Base-by-base conservation (phyloP, 2,329 filamentous ascomycete genomes). In the Harringtonia lauricola region DNA sequence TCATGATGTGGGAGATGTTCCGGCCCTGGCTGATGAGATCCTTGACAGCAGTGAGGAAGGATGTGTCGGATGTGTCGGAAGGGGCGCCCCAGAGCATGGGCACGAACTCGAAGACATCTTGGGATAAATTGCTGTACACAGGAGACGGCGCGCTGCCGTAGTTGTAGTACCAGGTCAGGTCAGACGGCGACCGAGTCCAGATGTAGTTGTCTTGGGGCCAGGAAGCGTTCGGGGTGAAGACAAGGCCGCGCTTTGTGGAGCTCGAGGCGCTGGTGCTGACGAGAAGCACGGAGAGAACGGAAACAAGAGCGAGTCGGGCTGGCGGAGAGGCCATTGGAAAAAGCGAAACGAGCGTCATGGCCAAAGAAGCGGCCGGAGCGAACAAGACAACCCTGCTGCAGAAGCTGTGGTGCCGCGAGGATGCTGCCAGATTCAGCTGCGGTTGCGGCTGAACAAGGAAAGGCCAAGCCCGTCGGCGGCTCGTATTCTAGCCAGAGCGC, bases 111-210 rank as follows among this genome's bases (percentile, higher is more conserved):
- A 90, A 76, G 14, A 69, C 60, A 14, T 66, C 63, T 52, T 80
- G 73, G 0, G 69, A 53, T 26, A 68, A 54, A 40, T 67, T 59
- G 34, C 59, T 51, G 56, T 71, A 81, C 35, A 64, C 64, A 0
- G 68, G 49, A 0, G 79, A 75, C 1, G 84, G 83, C 4, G 60
- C 57, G 18, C 67, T 55, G 22, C 64, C 61, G 61, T 89, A 92
- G 66, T 89, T 90, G 71, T 90, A 92, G 68, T 92, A 92, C 86
- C 86, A 92, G 3, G 78, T 82, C 44, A 90, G 62, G 35, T 78
- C 73, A 17, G 72, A 75, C 31, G 66, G 68, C 7, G 64, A 42
- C 36, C 66, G 59, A 12, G 68, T 64, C 81, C 83, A 89, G 53
- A 83, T 67, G 38, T 68, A 58, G 62, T 86, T 76, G 62, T 90